Conservation (phyloP, 2,329 filamentous ascomycete genomes). For the Diaporthe vaccinii region DNA sequence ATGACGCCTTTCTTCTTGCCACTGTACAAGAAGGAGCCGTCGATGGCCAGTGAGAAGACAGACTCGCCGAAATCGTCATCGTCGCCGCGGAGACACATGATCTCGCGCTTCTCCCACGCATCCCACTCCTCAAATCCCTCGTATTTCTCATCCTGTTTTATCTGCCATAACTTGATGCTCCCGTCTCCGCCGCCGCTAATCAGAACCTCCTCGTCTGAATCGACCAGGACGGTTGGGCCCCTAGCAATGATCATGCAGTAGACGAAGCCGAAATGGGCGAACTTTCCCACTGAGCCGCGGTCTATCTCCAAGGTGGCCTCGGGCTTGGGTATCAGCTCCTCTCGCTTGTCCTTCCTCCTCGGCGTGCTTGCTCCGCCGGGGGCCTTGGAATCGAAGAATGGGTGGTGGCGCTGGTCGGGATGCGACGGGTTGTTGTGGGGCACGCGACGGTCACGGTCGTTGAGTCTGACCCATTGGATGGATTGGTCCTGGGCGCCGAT, state of each 20-base stretch:
- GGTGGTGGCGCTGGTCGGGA: slow-evolving; percentile 82
- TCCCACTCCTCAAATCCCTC: slow-evolving; percentile 72
- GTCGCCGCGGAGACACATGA: slow-evolving; percentile 72
- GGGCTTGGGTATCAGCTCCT: slow-evolving; percentile 66
- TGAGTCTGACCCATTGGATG: slow-evolving; percentile 91
- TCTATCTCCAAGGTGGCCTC: slow-evolving; percentile 82
- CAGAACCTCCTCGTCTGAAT: slow-evolving; percentile 82
- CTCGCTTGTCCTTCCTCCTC: slow-evolving; percentile 73
- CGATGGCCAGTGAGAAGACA: slow-evolving; percentile 83
- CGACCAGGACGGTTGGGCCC: slow-evolving; percentile 75
- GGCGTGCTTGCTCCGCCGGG: slow-evolving; percentile 86
- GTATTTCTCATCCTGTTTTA: slow-evolving; percentile 65
- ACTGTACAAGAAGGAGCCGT: slow-evolving; percentile 93
- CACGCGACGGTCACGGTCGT: slow-evolving; percentile 71
- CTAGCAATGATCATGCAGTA: slow-evolving; percentile 94
- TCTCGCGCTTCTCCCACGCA: slow-evolving; percentile 46
- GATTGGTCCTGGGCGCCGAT: slow-evolving; percentile 94
- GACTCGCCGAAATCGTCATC: slow-evolving; percentile 69
- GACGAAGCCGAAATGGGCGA: slow-evolving; percentile 95
- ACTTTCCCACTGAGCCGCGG: slow-evolving; percentile 83
- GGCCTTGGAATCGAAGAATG: slow-evolving; percentile 93
- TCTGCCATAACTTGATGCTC: slow-evolving; percentile 92
- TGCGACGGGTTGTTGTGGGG: slow-evolving; percentile 76
- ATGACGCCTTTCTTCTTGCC: slow-evolving; percentile 90
- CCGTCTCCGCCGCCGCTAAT: slow-evolving; percentile 95